These are phyloP conservation scores for Lagenidium sp. DNA, from an alignment of 352 stramenopile genomes.

Conservation along the genomic window DNA sequence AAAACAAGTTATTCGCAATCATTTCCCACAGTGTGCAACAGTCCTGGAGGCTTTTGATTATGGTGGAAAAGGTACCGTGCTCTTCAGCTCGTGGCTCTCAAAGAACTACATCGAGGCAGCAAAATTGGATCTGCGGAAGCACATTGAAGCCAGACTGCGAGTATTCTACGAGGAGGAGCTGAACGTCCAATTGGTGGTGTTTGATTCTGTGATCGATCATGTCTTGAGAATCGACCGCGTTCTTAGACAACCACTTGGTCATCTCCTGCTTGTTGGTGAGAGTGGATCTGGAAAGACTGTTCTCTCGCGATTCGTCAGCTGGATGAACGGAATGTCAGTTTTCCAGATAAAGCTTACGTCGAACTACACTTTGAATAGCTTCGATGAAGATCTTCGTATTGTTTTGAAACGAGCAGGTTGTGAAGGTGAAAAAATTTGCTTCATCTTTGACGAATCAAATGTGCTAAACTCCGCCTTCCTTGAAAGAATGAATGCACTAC, in stretches of 20 bases:
- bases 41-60: conserved; percentile 64
- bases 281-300: conserved; percentile 99
- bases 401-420: conserved; percentile 97
- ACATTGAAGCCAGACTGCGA: conserved; percentile 94
- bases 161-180: conserved; percentile 99
- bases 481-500: conserved; percentile 99
- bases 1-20: conserved; percentile 71
- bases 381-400: conserved; percentile 98
- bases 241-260: conserved; percentile 96
- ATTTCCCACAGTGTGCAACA: conserved; percentile 78
- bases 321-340: conserved; percentile 99
- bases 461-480: conserved; percentile 97
- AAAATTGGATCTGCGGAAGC: conserved; percentile 90
- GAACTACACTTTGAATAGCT: conserved; percentile 98
- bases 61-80: conserved; percentile 86
- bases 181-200: conserved; percentile 99
- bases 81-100: conserved; percentile 98
- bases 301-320: conserved; percentile 98
- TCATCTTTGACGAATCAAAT: conserved; percentile 99
- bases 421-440: conserved; percentile 99
- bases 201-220: conserved; percentile 99
- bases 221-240: conserved; percentile 98
- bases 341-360: conserved; percentile 99
- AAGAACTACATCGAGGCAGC: conserved; percentile 96
- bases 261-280: conserved; percentile 98